Evolutionary conservation across 352 stramenopile genomes (phyloP).

Genomic region (Pythium brachiatum): DNA sequence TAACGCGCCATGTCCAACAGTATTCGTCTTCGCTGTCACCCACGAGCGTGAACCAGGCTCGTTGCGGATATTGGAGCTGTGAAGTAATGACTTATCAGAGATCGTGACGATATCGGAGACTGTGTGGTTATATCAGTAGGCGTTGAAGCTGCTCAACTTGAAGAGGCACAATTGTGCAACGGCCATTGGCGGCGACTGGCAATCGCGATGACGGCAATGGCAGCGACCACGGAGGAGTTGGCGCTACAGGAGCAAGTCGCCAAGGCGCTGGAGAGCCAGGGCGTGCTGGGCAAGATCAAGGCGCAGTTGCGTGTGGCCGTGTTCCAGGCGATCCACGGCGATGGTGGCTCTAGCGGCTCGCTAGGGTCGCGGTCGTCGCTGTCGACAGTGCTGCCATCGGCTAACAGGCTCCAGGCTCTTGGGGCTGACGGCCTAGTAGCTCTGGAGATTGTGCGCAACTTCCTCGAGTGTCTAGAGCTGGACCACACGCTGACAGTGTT

Average conservation of each 20-base stretch:
- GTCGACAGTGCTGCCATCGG: slow-evolving; percentile 7
- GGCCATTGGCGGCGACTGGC: neutral
- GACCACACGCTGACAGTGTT: slow-evolving; percentile 56
- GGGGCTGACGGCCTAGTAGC: slow-evolving; percentile 30
- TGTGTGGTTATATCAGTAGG: slow-evolving; percentile 1
- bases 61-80: too few species aligned
- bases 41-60: too few species aligned
- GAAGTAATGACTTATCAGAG: too few species aligned
- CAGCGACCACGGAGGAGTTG: slow-evolving; percentile 48
- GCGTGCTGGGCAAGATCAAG: slow-evolving; percentile 76
- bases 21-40: too few species aligned
- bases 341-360: neutral
- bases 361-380: slow-evolving; percentile 9
- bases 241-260: slow-evolving; percentile 66
- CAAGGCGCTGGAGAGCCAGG: slow-evolving; percentile 48
- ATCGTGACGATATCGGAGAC: neutral
- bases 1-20: too few species aligned
- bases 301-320: slow-evolving; percentile 72
- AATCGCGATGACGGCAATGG: slow-evolving; percentile 30
- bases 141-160: slow-evolving; percentile 1
- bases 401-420: slow-evolving; percentile 27
- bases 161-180: slow-evolving; percentile 8
- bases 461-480: slow-evolving; percentile 56
- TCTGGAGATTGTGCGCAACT: slow-evolving; percentile 54
- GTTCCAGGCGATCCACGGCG: slow-evolving; percentile 71